phyloP scores from a whole-genome alignment of 345 rosid species.

The Salix dunnii region DNA sequence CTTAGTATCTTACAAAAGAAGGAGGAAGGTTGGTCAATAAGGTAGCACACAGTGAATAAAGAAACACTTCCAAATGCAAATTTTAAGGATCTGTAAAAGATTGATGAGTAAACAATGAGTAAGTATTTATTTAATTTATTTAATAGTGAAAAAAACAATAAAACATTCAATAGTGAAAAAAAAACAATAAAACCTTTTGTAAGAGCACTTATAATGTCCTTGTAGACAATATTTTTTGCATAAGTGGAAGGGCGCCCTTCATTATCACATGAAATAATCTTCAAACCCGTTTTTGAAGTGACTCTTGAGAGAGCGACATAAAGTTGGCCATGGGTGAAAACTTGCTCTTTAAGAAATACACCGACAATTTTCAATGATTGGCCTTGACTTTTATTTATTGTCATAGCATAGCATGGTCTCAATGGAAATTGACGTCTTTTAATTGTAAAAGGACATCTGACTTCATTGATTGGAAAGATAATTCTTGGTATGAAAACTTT shows the following conservation, averaged over 20 bases:
- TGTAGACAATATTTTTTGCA: not conserved
- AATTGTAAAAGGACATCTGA: not conserved
- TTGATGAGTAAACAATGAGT: no score
- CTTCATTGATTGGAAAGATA: not conserved
- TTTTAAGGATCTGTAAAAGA: no score
- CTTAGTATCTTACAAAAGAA: no score
- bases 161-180: no score
- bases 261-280: not conserved
- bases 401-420: not conserved
- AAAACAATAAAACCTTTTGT: no score
- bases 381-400: slow-evolving; percentile 8
- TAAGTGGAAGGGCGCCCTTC: not conserved
- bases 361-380: slow-evolving; percentile 7
- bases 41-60: no score
- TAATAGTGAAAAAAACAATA: no score
- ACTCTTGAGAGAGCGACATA: not conserved
- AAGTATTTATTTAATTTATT: no score
- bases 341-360: not conserved
- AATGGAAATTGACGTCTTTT: not conserved
- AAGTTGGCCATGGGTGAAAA: not conserved
- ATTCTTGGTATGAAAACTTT: not conserved
- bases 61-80: no score
- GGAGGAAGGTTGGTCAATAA: no score
- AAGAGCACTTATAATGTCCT: no score
- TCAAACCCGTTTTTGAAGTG: not conserved